phyloP scores from a whole-genome alignment of 148 eudicot genomes.

The Camellia lanceoleosa region DNA sequence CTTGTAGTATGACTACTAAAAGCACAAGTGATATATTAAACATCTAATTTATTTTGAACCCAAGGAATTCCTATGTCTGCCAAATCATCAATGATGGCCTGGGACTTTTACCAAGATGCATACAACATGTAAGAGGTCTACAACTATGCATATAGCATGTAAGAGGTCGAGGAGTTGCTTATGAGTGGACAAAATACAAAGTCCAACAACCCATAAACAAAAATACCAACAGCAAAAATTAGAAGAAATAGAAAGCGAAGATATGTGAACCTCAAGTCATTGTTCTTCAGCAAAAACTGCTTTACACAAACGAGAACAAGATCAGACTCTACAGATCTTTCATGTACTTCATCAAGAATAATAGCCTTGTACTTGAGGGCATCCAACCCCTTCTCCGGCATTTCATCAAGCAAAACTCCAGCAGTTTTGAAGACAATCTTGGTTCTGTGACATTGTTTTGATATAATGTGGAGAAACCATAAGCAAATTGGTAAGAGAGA shows the following conservation, averaged over 20 bases:
- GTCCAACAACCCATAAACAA: not conserved
- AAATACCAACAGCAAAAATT: not conserved
- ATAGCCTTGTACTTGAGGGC: constrained; percentile 91
- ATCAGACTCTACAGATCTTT: constrained; percentile 97
- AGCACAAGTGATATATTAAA: not conserved
- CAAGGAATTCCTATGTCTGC: not conserved
- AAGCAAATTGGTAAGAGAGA: not conserved
- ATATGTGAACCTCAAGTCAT: constrained; percentile 59
- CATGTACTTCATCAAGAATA: constrained; percentile 97
- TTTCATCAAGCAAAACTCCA: constrained; percentile 90
- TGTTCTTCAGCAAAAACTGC: constrained; percentile 72
- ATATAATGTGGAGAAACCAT: not conserved
- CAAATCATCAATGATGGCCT: not conserved
- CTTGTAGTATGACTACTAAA: not conserved
- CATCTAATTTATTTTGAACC: not conserved
- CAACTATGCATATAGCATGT: not conserved
- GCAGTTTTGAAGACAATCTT: constrained; percentile 91
- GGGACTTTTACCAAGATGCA: not conserved
- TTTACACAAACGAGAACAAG: constrained; percentile 93
- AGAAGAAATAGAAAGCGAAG: not conserved
- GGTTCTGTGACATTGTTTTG: constrained; percentile 44
- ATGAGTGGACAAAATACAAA: constrained; percentile 3
- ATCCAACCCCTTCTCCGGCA: constrained; percentile 78
- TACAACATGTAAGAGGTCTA: too few species aligned
- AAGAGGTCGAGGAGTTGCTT: constrained; percentile 8